Evolutionary conservation across 2,329 filamentous ascomycete genomes (phyloP).

Genomic region (Sporothrix curviconia): DNA sequence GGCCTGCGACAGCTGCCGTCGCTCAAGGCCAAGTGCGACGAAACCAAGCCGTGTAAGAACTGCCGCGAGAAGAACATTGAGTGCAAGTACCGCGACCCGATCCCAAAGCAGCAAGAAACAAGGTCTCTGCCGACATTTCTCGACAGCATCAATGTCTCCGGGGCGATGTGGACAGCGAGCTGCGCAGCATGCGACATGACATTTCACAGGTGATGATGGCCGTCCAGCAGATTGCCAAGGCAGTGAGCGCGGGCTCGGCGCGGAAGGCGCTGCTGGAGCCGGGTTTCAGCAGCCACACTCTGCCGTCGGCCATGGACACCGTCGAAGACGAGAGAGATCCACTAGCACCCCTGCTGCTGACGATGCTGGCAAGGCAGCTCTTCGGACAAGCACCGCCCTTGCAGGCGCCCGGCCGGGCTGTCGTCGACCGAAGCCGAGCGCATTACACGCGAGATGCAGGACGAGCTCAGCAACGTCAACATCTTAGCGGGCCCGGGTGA

Average conservation of each 20-base stretch:
- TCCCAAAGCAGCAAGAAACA: slow-evolving; percentile 78
- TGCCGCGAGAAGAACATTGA: slow-evolving; percentile 80
- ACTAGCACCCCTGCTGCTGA: no score
- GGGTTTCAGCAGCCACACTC: no score
- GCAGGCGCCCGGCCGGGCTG: slow-evolving; percentile 10
- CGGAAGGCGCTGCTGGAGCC: not conserved
- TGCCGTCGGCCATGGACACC: not conserved
- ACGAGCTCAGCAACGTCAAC: slow-evolving; percentile 43
- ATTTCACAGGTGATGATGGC: not conserved
- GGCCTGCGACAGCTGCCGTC: slow-evolving; percentile 89
- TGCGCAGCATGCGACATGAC: slow-evolving; percentile 29
- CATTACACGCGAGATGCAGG: slow-evolving; percentile 30
- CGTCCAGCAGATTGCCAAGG: not conserved
- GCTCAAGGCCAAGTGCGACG: slow-evolving; percentile 87
- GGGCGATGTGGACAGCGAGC: slow-evolving; percentile 19
- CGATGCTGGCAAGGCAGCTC: no score
- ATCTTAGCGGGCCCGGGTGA: slow-evolving; percentile 42
- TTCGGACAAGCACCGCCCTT: slow-evolving; percentile 17
- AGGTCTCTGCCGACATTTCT: slow-evolving; percentile 54
- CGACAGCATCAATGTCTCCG: slow-evolving; percentile 37
- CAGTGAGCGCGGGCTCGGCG: not conserved
- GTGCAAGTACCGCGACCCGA: slow-evolving; percentile 85
- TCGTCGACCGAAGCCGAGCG: slow-evolving; percentile 27
- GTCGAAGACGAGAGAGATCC: no score
- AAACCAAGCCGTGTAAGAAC: slow-evolving; percentile 74